Evolutionary conservation across 2,329 filamentous ascomycete genomes (phyloP).

Genomic region (Triangularia verruculosa): DNA sequence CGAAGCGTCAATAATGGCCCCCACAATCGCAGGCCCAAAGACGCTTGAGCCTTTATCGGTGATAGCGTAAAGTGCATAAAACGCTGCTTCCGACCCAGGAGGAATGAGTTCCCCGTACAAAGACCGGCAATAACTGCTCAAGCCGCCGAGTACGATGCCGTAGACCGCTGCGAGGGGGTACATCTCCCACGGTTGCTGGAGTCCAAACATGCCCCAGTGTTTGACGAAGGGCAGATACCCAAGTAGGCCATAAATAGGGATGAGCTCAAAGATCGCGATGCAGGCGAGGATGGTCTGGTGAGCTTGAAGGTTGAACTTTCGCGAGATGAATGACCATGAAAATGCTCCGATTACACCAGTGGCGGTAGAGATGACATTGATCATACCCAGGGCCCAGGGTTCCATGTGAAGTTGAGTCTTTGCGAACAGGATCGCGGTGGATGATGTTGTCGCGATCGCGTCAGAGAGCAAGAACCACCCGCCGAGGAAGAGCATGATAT

Average conservation of each 20-base stretch:
- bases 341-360: conserved; percentile 86
- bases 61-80: conserved; percentile 95
- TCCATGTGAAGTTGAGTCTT: conserved; percentile 92
- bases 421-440: conserved; percentile 91
- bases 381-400: conserved; percentile 81
- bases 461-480: conserved; percentile 96
- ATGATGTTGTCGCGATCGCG: conserved; percentile 89
- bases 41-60: conserved; percentile 95
- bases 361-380: conserved; percentile 87
- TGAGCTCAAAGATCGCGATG: conserved; percentile 85
- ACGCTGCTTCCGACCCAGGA: conserved; percentile 89
- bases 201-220: conserved; percentile 70
- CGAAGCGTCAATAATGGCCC: conserved; percentile 80
- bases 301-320: conserved; percentile 65
- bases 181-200: conserved; percentile 98
- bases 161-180: conserved; percentile 88
- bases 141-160: conserved; percentile 88
- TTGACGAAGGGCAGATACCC: conserved; percentile 82
- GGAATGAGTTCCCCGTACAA: conserved; percentile 93
- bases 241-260: conserved; percentile 85
- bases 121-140: conserved; percentile 87
- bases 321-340: conserved; percentile 78
- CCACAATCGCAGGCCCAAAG: conserved; percentile 92
- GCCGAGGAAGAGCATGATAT: conserved; percentile 74
- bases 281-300: conserved; percentile 91